These are phyloP conservation scores for Mycena maculata DNA, from an alignment of 768 basidiomycete species.

Conservation along the genomic window DNA sequence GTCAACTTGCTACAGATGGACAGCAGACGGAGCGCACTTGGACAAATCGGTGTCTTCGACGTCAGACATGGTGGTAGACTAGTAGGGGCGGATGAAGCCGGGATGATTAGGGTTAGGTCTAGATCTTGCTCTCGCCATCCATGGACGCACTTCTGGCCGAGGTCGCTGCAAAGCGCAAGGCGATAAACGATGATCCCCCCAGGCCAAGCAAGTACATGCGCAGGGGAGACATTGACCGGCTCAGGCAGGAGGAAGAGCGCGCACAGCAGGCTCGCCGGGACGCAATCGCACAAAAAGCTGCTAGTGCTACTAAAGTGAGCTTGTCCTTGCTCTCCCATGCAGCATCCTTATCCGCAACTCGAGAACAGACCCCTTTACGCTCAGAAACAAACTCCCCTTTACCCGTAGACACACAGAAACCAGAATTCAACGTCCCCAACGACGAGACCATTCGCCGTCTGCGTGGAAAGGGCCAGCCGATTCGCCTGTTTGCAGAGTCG, in stretches of 20 bases:
- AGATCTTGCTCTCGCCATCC: slow-evolving; percentile 33
- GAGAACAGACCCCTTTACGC: slow-evolving; percentile 60
- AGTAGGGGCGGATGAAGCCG: background rate
- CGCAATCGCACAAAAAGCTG: slow-evolving; percentile 46
- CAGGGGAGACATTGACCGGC: slow-evolving; percentile 86
- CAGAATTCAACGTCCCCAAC: slow-evolving; percentile 91
- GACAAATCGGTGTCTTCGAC: slow-evolving; percentile 57
- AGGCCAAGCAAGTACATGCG: slow-evolving; percentile 90
- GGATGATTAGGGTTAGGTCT: slow-evolving; percentile 25
- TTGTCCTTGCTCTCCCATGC: slow-evolving; percentile 19
- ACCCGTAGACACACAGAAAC: slow-evolving; percentile 54
- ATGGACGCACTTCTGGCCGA: slow-evolving; percentile 96
- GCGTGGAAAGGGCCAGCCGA: slow-evolving; percentile 92
- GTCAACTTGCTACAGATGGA: too few relatives aligned
- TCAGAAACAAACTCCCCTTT: slow-evolving; percentile 56
- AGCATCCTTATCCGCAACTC: slow-evolving; percentile 52
- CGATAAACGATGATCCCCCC: slow-evolving; percentile 62
- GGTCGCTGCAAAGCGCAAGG: slow-evolving; percentile 89
- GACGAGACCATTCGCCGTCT: slow-evolving; percentile 92
- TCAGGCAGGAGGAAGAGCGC: slow-evolving; percentile 61
- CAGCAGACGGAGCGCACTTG: slow-evolving; percentile 53
- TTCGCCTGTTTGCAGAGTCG: slow-evolving; percentile 93
- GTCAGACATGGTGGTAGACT: slow-evolving; percentile 66
- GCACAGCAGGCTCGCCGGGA: slow-evolving; percentile 49
- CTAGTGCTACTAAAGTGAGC: slow-evolving; percentile 59